These are phyloP conservation scores for Nitzschia palea DNA, from an alignment of 108 stramenopile genomes.

Conservation along the genomic window DNA sequence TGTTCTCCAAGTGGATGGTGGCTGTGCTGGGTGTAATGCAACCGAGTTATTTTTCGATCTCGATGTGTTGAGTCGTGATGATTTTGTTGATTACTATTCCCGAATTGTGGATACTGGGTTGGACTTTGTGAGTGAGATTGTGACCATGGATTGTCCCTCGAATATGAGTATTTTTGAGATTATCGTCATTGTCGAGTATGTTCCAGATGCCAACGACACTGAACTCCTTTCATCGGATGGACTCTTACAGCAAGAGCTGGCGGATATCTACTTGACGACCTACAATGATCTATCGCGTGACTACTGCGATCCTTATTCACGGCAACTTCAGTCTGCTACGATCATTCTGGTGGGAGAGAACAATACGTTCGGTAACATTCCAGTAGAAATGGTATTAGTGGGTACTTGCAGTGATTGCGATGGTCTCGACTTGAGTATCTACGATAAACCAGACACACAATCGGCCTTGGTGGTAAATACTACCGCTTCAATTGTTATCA, in stretches of 20 bases:
- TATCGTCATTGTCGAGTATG: neutral
- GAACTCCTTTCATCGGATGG: neutral
- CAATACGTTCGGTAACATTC: neutral
- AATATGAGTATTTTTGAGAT: neutral
- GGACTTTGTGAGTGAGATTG: neutral
- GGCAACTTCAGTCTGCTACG: neutral
- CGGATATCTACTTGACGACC: slow-evolving; percentile 1
- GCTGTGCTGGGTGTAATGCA: neutral
- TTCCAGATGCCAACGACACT: neutral
- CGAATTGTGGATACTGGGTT: neutral
- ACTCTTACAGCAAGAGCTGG: neutral
- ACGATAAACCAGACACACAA: neutral
- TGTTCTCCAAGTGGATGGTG: neutral
- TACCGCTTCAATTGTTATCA: too few species aligned
- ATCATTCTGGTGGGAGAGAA: neutral
- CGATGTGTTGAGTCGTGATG: slow-evolving; percentile 2
- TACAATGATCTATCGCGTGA: slow-evolving; percentile 16
- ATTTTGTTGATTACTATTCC: neutral
- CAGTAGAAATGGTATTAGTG: neutral
- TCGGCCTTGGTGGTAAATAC: neutral
- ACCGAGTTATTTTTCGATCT: neutral
- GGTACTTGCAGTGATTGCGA: slow-evolving; percentile 5
- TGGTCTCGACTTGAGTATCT: neutral
- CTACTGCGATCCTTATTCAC: slow-evolving; percentile 19
- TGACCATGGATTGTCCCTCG: neutral